Evolutionary conservation across 2,329 filamentous ascomycete genomes (phyloP).

Genomic region (Cordyceps militaris): DNA sequence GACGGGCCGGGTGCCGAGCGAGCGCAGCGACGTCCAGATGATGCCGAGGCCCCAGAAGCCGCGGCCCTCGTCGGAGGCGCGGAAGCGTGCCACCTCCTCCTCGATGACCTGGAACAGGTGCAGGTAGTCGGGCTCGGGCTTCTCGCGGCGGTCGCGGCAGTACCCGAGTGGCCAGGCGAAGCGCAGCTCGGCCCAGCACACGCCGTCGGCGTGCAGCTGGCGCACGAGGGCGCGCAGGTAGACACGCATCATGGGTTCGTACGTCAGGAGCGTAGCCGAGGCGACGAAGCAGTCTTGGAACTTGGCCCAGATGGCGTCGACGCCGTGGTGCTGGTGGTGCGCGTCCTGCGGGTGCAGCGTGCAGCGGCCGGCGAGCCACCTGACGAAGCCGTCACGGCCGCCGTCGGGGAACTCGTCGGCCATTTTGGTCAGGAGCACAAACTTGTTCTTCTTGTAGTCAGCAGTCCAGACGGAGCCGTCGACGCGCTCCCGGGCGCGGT

Average conservation of each 20-base stretch:
- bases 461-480: constrained; percentile 57
- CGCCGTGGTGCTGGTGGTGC: constrained; percentile 72
- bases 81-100: constrained; percentile 74
- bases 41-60: constrained; percentile 78
- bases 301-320: constrained; percentile 78
- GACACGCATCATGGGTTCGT: constrained; percentile 79
- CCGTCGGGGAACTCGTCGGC: constrained; percentile 70
- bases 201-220: constrained; percentile 69
- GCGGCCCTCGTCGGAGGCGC: constrained; percentile 60
- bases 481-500: constrained; percentile 38
- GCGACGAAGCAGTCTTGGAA: constrained; percentile 70
- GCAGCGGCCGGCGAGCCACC: constrained; percentile 69
- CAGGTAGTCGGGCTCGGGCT: constrained; percentile 58
- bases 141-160: constrained; percentile 55
- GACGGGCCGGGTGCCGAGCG: constrained; percentile 55
- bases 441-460: constrained; percentile 52
- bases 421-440: constrained; percentile 52
- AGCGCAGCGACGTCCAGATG: constrained; percentile 75
- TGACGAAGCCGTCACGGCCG: constrained; percentile 63
- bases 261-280: constrained; percentile 69
- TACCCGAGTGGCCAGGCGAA: constrained; percentile 68
- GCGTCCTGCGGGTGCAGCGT: constrained; percentile 67
- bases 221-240: constrained; percentile 67
- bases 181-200: constrained; percentile 75
- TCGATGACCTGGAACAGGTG: constrained; percentile 66